Evolutionary conservation across 2,329 filamentous ascomycete genomes (phyloP), one percentile per base, ranked within the genome.

Genomic region (Sporothrix luriei): DNA sequence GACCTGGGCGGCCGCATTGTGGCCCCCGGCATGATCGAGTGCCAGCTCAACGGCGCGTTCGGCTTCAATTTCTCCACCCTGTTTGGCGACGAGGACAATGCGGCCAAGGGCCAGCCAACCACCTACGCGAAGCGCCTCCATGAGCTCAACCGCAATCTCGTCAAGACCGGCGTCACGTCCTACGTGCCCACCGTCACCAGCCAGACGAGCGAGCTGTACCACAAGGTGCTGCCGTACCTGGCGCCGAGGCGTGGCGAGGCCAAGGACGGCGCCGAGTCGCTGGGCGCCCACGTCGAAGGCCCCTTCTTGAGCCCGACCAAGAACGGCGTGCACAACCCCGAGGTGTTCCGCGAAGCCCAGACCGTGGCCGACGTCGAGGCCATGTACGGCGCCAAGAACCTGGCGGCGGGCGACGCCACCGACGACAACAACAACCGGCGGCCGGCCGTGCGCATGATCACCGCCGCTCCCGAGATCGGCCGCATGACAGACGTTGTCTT

Each of bases 31-130:
- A 85, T 97, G 76, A 95, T 97, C 75, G 94, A 97, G 74, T 90
- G 91, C 67, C 94, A 97, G 79, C 88, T 97, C 74, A 97, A 97
- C 76, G 94, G 94, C 62, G 93, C 91, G 11, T 94, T 93, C 76
- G 93, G 93, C 69, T 96, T 97, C 83, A 94, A 97, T 82, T 97
- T 96, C 78, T 95, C 92, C 3, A 88, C 88, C 0, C 83, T 93
- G 11, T 87, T 91, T n/a, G 84, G 89, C 19, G 87, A 90, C 75
- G 73, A 72, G 66, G 69, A 49, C 10, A 51, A 33, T 5, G 40
- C 11, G 1, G 10, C 14, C 38, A 62, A 62, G 21, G 38, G 38
- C 21, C 57, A 62, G 38, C 38, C 57, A 4, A 80, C 83, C 40
- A 83, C 85, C 66, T 97, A 96, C 75, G 86, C 87, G 70, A 90